Conservation (phyloP, 1,139 yeast species). For the Lodderomyces orthopsilosis region DNA sequence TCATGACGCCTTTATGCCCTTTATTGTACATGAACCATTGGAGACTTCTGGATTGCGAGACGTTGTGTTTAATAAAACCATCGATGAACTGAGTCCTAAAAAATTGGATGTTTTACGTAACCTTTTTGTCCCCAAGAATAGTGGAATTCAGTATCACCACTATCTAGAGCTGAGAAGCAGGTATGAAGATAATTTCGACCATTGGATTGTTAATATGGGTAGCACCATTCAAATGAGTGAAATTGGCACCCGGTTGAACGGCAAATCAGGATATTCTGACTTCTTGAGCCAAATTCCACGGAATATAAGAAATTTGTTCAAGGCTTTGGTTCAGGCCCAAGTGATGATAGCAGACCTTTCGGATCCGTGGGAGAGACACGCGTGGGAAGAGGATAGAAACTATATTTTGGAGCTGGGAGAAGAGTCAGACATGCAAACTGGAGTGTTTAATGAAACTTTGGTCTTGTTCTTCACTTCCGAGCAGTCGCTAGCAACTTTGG, state of each 20-base stretch:
- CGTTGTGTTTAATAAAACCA: background rate
- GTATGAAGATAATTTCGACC: background rate
- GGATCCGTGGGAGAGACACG: background rate
- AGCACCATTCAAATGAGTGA: slow-evolving; percentile 59
- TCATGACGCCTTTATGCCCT: slow-evolving; percentile 17
- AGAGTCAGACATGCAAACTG: slow-evolving; percentile 31
- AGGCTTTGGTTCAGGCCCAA: slow-evolving; percentile 29
- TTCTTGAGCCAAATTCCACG: slow-evolving; percentile 35
- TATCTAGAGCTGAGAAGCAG: background rate
- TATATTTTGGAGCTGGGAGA: slow-evolving; percentile 16
- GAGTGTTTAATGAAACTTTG: slow-evolving; percentile 21
- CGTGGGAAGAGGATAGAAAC: background rate
- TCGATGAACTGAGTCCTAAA: background rate
- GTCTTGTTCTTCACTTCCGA: slow-evolving; percentile 43
- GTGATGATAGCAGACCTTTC: background rate
- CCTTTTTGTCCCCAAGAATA: background rate
- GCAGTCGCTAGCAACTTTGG: slow-evolving; percentile 38
- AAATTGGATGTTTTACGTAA: background rate
- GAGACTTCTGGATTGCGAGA: background rate
- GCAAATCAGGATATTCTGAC: slow-evolving; percentile 28
- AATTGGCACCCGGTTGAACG: slow-evolving; percentile 48
- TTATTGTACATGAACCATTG: background rate
- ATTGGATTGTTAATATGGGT: slow-evolving; percentile 38
- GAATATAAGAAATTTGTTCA: slow-evolving; percentile 33
- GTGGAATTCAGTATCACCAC: background rate